These are phyloP conservation scores for Xylariales sp. DNA, from an alignment of 2,329 filamentous ascomycete genomes.

Conservation along the genomic window DNA sequence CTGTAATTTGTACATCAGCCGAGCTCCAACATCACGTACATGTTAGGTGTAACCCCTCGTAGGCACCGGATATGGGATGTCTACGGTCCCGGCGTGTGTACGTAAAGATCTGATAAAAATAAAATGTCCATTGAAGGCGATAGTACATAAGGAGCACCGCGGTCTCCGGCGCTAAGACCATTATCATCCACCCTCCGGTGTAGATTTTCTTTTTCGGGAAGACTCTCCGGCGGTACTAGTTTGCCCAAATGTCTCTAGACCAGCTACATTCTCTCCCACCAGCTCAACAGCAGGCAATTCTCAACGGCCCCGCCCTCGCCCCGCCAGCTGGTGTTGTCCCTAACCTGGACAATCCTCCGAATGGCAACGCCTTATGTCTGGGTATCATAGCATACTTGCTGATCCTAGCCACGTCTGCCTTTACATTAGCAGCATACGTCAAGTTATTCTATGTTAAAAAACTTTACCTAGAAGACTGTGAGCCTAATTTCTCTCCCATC, in stretches of 20 bases:
- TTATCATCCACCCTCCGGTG: too few relatives aligned
- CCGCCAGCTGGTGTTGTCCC: conserved; percentile 21
- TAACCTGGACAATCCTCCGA: conserved; percentile 18
- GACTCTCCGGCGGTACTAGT: too few relatives aligned
- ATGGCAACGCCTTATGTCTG: conserved; percentile 7
- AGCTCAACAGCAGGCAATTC: conserved; percentile 16
- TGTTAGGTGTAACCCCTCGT: too few relatives aligned
- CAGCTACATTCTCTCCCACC: conserved; percentile 16
- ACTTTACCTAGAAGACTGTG: conserved; percentile 19
- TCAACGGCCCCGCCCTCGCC: conserved; percentile 23
- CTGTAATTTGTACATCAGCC: too few relatives aligned
- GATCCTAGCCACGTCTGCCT: background rate
- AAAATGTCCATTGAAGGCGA: too few relatives aligned
- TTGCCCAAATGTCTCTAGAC: conserved; percentile 16
- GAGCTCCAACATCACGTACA: too few relatives aligned
- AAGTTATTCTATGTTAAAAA: conserved; percentile 1
- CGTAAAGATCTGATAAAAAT: too few relatives aligned
- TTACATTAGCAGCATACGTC: background rate
- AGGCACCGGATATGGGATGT: too few relatives aligned
- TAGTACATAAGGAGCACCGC: too few relatives aligned
- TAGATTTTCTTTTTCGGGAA: too few relatives aligned
- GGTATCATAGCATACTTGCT: background rate
- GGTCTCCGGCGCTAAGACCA: too few relatives aligned
- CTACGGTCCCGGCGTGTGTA: too few relatives aligned
- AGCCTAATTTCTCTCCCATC: background rate